Percentiles rank a stretch among this genome's conserved stretches.
These are phyloP conservation scores for Suhomyces bribrorum DNA, from an alignment of 1,139 yeast species.

Conservation along the genomic window DNA sequence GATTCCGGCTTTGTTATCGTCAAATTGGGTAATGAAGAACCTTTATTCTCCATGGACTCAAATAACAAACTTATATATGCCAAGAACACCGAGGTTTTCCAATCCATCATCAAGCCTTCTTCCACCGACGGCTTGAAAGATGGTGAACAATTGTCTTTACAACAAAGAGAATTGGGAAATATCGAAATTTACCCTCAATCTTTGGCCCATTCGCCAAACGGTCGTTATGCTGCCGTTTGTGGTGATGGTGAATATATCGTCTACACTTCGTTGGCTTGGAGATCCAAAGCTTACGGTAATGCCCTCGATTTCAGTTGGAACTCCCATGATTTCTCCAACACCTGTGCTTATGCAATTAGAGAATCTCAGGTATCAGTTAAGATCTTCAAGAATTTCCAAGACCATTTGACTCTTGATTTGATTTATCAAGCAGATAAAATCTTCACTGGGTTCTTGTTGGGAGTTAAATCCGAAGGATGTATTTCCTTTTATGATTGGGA, in stretches of 20 bases:
- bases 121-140: constrained; percentile 67
- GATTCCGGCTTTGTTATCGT: constrained; percentile 90
- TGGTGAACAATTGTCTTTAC: constrained; percentile 75
- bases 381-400: constrained; percentile 82
- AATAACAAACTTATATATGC: constrained; percentile 91
- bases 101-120: constrained; percentile 74
- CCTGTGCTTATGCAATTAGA: constrained; percentile 82
- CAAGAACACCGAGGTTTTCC: constrained; percentile 86
- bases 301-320: constrained; percentile 93
- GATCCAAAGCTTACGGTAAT: constrained; percentile 89
- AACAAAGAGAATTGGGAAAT: constrained; percentile 85
- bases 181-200: constrained; percentile 91
- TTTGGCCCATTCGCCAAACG: constrained; percentile 91
- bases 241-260: constrained; percentile 98
- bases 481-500: constrained; percentile 95
- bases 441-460: constrained; percentile 83
- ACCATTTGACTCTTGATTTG: constrained; percentile 64
- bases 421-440: constrained; percentile 77
- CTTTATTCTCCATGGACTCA: constrained; percentile 89
- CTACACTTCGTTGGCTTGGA: constrained; percentile 97
- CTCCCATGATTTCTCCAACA: constrained; percentile 67
- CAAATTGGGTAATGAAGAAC: constrained; percentile 91
- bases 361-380: constrained; percentile 67
- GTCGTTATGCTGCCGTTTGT: constrained; percentile 93
- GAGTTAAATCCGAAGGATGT: constrained; percentile 78